phyloP scores from a whole-genome alignment of 495 filamentous ascomycete species.

The Penicillium pulvis region DNA sequence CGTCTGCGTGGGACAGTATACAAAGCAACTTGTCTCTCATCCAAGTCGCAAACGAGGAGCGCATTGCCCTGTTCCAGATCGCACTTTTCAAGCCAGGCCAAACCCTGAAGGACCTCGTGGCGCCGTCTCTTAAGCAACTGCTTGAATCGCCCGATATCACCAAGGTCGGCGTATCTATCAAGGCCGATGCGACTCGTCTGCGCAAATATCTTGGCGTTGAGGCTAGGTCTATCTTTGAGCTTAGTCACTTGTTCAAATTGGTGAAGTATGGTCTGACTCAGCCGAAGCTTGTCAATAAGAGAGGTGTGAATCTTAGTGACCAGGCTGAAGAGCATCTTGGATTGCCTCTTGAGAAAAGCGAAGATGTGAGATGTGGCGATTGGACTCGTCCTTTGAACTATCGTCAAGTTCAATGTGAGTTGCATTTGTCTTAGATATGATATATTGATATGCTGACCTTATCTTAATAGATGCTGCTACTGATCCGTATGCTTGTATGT shows the following conservation, averaged over 20 bases:
- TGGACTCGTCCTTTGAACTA: slow-evolving; percentile 65
- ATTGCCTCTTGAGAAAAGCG: slow-evolving; percentile 75
- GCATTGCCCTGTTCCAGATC: slow-evolving; percentile 82
- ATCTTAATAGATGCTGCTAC: slow-evolving; percentile 67
- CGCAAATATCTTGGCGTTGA: slow-evolving; percentile 65
- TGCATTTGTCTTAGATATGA: not conserved
- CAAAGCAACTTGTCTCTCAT: slow-evolving; percentile 73
- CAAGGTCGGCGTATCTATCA: slow-evolving; percentile 78
- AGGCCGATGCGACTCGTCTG: slow-evolving; percentile 72
- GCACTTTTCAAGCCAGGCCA: slow-evolving; percentile 56
- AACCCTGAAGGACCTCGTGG: slow-evolving; percentile 56
- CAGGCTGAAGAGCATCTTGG: slow-evolving; percentile 72
- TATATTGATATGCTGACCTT: slow-evolving; percentile 4
- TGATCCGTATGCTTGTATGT: slow-evolving; percentile 79
- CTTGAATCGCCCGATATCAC: slow-evolving; percentile 69
- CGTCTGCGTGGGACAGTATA: slow-evolving; percentile 43
- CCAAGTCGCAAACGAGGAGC: slow-evolving; percentile 75
- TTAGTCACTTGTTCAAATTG: slow-evolving; percentile 77
- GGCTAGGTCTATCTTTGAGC: slow-evolving; percentile 68
- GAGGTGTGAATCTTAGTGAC: slow-evolving; percentile 61
- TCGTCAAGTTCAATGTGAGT: slow-evolving; percentile 73
- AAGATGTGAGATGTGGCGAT: slow-evolving; percentile 65
- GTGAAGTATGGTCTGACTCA: slow-evolving; percentile 61
- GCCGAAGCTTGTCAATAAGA: slow-evolving; percentile 61
- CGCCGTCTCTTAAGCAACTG: slow-evolving; percentile 67